Evolutionary conservation across 352 stramenopile species (phyloP).

Genomic region (Globisporangium orthogonon): DNA sequence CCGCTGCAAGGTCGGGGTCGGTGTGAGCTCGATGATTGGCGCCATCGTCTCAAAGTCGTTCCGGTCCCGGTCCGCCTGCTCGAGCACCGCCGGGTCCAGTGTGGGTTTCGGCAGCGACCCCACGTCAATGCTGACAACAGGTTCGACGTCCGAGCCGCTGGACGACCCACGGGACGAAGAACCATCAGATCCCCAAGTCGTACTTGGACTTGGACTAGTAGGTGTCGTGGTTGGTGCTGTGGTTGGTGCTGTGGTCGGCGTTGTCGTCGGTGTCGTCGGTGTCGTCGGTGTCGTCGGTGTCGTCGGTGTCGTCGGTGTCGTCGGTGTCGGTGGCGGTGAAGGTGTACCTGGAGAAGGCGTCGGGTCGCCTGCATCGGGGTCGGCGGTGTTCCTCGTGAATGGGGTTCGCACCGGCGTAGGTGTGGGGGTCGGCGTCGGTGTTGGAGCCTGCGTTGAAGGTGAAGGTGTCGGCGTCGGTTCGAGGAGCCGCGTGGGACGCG

Average conservation of each 20-base stretch:
- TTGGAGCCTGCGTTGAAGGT: background rate
- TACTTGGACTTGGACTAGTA: background rate
- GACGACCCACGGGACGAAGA: background rate
- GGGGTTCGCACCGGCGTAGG: background rate
- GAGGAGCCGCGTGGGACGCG: background rate
- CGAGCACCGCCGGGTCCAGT: background rate
- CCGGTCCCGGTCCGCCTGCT: slow-evolving; percentile 1
- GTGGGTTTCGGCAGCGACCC: background rate
- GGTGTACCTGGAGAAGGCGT: background rate
- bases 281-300: background rate
- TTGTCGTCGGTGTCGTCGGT: background rate
- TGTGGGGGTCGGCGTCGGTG: background rate
- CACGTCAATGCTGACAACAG: background rate
- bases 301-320: background rate
- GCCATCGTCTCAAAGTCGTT: slow-evolving; percentile 16
- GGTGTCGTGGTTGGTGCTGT: background rate
- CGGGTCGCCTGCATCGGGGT: slow-evolving; percentile 7
- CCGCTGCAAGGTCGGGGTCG: slow-evolving; percentile 2
- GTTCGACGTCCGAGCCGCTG: background rate
- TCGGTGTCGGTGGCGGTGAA: background rate
- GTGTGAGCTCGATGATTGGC: slow-evolving; percentile 10
- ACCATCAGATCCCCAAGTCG: background rate
- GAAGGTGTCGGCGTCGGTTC: slow-evolving; percentile 2
- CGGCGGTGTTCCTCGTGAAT: background rate
- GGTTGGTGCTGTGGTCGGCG: background rate